Base-by-base conservation (phyloP, 371 early-diverging fungal species). In the Mucor circinelloides region DNA sequence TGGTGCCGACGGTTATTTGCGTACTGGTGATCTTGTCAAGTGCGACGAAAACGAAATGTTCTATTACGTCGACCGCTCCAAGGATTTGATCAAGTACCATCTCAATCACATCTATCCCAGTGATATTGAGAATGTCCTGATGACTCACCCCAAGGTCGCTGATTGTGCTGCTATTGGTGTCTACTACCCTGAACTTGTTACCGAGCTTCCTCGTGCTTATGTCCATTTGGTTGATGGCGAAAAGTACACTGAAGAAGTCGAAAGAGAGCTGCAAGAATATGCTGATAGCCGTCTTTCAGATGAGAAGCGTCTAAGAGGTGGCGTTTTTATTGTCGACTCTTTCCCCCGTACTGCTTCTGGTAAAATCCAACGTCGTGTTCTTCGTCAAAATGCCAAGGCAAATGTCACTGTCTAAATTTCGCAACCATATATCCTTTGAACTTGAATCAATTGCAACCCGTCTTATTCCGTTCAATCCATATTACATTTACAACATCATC, bases 221-320 rank as follows among this genome's bases (percentile, higher is more conserved):
- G 78, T 94, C 23, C 56, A 31, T 31, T 32, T 56, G 17, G 32
- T 56, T n/a, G 32, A 44, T n/a, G 56, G 32, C 19, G 38, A 60
- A 31, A 21, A 9, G 17, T 27, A 54, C 15, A 54, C 36, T 23
- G 82, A 79, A 12, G 60, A 66, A 21, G 31, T 56, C 6, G 32
- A 56, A 19, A 64, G 70, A 46, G 85, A 89, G 28, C 73, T 95
- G 15, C 61, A 74, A 34, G 68, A 71, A 19, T 93, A 84, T 80
- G 32, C 56, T 9, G 56, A 56, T 19, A 31, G 19, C 21, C 71
- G 80, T 17, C 85, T 92, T 2, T 87, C 91, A 1, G 76, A 82
- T n/a, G 83, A 90, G 76, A 94, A 93, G 75, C 75, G 81, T 28
- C 68, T 95, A 57, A 77, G 92, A 13, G 95, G 94, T 9, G 95